Evolutionary conservation across 2,329 filamentous ascomycete species (phyloP).

Genomic region (Cladosporium colombiae): DNA sequence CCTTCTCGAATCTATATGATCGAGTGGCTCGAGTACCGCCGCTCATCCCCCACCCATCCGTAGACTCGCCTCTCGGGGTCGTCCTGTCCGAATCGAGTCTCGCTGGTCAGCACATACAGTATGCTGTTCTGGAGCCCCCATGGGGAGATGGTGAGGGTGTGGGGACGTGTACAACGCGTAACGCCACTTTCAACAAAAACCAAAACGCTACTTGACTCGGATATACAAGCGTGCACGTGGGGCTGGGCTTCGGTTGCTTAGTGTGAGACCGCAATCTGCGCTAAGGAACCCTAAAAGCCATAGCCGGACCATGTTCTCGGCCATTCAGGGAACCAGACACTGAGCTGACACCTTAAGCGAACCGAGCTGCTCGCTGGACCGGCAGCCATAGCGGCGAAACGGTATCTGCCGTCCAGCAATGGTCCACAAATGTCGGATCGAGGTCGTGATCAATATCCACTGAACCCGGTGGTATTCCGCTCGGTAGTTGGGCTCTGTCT

Average conservation of each 20-base stretch:
- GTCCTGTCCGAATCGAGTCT: not conserved
- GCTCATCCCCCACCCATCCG: not conserved
- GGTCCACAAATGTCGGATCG: not conserved
- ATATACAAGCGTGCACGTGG: not conserved
- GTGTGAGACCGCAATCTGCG: not conserved
- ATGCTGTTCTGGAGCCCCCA: not conserved
- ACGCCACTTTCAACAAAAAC: not conserved
- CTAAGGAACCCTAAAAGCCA: conserved; percentile 6
- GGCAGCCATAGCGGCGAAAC: not conserved
- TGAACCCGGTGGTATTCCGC: not conserved
- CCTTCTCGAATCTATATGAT: not conserved
- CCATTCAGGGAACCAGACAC: not conserved
- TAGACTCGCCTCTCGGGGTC: not conserved
- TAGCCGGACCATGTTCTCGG: not conserved
- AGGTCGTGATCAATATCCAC: not conserved
- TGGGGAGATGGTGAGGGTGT: not conserved
- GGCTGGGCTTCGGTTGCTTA: not conserved
- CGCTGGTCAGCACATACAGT: not conserved
- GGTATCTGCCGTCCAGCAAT: not conserved
- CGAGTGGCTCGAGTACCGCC: not conserved
- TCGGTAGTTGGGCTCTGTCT: not conserved
- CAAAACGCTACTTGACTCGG: not conserved
- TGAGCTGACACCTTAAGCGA: not conserved
- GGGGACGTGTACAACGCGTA: conserved; percentile 1
- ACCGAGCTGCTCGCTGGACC: not conserved